A percentile compares a stretch with the other conserved stretches of the same genome.
These are phyloP conservation scores for Acer negundo DNA, from an alignment of 345 rosid genomes.

Conservation along the genomic window DNA sequence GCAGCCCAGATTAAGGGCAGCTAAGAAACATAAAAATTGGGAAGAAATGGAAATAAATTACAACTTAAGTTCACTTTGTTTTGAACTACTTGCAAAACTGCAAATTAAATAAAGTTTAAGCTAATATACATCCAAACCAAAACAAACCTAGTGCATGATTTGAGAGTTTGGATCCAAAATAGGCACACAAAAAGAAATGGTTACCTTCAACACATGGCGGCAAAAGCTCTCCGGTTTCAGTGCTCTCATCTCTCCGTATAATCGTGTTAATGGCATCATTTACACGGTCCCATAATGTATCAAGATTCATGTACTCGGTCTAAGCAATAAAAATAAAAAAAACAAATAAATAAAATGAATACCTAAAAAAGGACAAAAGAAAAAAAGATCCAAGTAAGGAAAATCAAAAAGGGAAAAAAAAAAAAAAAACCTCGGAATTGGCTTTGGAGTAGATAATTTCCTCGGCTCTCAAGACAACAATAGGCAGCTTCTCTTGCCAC, in stretches of 20 bases:
- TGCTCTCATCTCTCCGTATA: conserved; percentile 84
- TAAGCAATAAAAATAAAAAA: conserved; percentile 27
- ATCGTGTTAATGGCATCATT: conserved; percentile 91
- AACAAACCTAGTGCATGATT: conserved; percentile 13
- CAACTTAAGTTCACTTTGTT: not conserved
- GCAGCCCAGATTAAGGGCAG: conserved; percentile 94
- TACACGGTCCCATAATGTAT: conserved; percentile 86
- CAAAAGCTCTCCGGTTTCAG: conserved; percentile 81
- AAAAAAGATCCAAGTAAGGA: conserved; percentile 21
- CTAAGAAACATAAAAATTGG: conserved; percentile 40
- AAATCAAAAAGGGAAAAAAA: conserved; percentile 16
- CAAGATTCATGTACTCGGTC: conserved; percentile 77
- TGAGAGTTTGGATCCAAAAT: conserved; percentile 22
- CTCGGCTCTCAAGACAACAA: conserved; percentile 83
- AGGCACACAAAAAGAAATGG: not conserved
- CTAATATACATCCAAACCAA: conserved; percentile 17
- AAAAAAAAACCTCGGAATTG: conserved; percentile 79
- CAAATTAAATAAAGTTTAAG: conserved; percentile 7
- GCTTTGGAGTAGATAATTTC: conserved; percentile 98
- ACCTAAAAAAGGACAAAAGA: conserved; percentile 11
- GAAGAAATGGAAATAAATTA: not conserved
- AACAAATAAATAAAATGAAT: conserved; percentile 18
- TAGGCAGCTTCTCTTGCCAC: conserved; percentile 89
- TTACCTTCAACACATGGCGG: conserved; percentile 99
- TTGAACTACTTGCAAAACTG: conserved; percentile 5